Evolutionary conservation across 345 rosid genomes (phyloP).

Genomic region (Populus deltoides): DNA sequence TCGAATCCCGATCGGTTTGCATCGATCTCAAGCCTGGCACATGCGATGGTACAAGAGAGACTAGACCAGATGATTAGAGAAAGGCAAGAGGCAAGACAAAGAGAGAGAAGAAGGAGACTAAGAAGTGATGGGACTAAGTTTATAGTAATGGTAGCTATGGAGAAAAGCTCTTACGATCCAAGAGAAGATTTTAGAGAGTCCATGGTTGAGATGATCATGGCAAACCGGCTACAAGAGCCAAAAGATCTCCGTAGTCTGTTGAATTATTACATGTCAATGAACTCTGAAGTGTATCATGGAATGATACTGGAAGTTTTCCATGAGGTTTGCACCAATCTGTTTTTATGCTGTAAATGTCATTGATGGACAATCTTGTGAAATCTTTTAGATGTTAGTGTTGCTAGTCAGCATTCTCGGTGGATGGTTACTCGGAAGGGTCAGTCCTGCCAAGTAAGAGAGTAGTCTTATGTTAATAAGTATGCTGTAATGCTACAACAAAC

Average conservation of each 20-base stretch:
- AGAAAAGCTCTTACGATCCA: conserved; percentile 71
- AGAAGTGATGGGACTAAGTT: conserved; percentile 44
- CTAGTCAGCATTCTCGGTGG: background rate
- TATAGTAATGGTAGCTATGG: conserved; percentile 83
- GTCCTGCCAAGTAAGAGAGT: background rate
- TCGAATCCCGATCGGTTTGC: conserved; percentile 39
- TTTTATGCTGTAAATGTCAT: conserved; percentile 49
- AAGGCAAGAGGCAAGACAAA: conserved; percentile 37
- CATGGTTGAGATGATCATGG: conserved; percentile 73
- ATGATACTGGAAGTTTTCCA: conserved; percentile 71
- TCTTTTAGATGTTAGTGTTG: background rate
- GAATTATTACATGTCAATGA: conserved; percentile 79
- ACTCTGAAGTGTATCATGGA: conserved; percentile 55
- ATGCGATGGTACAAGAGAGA: conserved; percentile 84
- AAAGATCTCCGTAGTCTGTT: conserved; percentile 72
- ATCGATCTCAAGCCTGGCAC: conserved; percentile 71
- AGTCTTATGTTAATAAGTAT: no score
- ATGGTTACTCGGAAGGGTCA: background rate
- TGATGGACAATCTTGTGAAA: conserved; percentile 19
- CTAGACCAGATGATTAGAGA: conserved; percentile 76
- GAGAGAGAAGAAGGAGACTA: conserved; percentile 33
- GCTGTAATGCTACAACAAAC: background rate
- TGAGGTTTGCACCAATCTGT: conserved; percentile 70
- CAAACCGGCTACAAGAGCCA: conserved; percentile 53
- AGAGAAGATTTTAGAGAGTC: conserved; percentile 76